Conservation (phyloP, 2,329 filamentous ascomycete genomes). For the Blastomyces percursus region DNA sequence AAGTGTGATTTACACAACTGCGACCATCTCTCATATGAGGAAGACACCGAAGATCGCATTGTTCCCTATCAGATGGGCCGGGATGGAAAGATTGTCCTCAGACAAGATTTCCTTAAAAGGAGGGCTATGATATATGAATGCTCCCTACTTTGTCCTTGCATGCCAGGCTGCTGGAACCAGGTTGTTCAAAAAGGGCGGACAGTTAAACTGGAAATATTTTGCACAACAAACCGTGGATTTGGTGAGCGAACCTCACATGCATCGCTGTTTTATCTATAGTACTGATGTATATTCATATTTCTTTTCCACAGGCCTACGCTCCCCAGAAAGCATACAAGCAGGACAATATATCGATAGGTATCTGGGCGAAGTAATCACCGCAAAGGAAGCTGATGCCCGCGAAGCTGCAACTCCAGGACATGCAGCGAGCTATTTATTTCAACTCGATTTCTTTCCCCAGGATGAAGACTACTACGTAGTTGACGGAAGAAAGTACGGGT, state of each 20-base stretch:
- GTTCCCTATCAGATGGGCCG: constrained; percentile 21
- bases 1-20: constrained; percentile 22
- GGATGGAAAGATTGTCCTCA: constrained; percentile 20
- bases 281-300: background rate
- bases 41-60: constrained; percentile 21
- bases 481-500: constrained; percentile 35
- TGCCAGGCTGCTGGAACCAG: constrained; percentile 30
- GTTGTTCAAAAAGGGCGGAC: constrained; percentile 33
- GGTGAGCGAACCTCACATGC: constrained; percentile 18
- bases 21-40: constrained; percentile 24
- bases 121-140: constrained; percentile 35
- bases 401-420: constrained; percentile 24
- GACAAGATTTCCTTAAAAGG: constrained; percentile 22
- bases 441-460: constrained; percentile 28
- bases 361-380: constrained; percentile 35
- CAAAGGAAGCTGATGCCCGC: constrained; percentile 27
- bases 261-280: background rate
- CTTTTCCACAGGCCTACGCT: constrained; percentile 28
- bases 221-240: constrained; percentile 33
- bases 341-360: constrained; percentile 39
- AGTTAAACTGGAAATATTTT: constrained; percentile 33
- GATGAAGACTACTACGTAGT: constrained; percentile 29
- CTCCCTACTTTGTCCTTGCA: constrained; percentile 29
- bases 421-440: constrained; percentile 33
- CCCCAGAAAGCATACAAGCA: constrained; percentile 25